These are phyloP conservation scores for Deuterostichococcus epilithicus DNA, from an alignment of 139 green algal genomes.

Conservation along the genomic window DNA sequence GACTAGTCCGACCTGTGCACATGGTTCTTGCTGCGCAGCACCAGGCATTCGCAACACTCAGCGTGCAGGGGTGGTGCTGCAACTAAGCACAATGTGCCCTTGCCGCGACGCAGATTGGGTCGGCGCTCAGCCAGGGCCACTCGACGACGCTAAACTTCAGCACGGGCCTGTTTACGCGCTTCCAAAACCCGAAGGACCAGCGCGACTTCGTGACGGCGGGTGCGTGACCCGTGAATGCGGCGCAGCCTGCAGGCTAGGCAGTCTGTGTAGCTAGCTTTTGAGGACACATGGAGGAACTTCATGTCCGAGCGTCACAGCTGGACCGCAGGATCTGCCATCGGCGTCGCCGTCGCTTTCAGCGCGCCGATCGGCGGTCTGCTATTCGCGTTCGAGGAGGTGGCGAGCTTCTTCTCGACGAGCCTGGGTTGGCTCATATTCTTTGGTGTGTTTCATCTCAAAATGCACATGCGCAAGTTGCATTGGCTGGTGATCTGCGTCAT, in stretches of 20 bases:
- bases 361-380: constrained; percentile 81
- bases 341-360: constrained; percentile 79
- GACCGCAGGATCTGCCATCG: constrained; percentile 52
- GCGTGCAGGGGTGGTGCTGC: too few relatives aligned
- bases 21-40: too few relatives aligned
- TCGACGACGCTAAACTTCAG: constrained; percentile 75
- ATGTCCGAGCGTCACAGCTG: too few relatives aligned
- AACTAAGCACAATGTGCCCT: constrained; percentile 14
- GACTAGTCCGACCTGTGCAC: too few relatives aligned
- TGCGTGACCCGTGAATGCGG: constrained; percentile 15
- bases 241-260: too few relatives aligned
- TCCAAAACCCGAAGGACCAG: constrained; percentile 87
- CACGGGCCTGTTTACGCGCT: constrained; percentile 65
- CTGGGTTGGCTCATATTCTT: constrained; percentile 84
- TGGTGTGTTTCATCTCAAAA: constrained; percentile 3
- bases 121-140: constrained; percentile 73
- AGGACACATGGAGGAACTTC: too few relatives aligned
- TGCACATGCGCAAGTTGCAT: background rate
- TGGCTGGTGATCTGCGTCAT: too few relatives aligned
- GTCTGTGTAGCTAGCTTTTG: too few relatives aligned
- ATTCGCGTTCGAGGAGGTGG: constrained; percentile 87
- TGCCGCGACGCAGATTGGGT: constrained; percentile 27
- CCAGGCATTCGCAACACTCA: too few relatives aligned
- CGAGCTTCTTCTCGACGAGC: constrained; percentile 68
- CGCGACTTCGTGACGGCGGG: constrained; percentile 88